A percentile compares a stretch with the other conserved stretches of the same genome.
Conservation (phyloP, 2,329 filamentous ascomycete genomes). For the Thelonectria discophora region DNA sequence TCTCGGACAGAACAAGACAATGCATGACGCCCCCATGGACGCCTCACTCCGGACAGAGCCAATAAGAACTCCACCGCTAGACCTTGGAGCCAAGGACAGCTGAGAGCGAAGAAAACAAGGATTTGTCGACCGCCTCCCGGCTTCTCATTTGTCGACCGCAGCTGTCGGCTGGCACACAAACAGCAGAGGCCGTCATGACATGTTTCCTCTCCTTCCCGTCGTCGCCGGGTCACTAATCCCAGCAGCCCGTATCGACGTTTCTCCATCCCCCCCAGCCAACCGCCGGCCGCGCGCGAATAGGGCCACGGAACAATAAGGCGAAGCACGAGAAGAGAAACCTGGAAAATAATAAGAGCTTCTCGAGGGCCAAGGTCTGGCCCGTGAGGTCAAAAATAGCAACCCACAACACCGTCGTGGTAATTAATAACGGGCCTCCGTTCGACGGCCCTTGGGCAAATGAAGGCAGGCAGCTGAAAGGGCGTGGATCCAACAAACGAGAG, state of each 20-base stretch:
- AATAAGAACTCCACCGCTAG: conserved; percentile 7
- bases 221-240: background rate
- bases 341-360: no score
- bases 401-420: background rate
- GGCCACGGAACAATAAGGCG: background rate
- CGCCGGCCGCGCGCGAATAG: background rate
- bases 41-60: background rate
- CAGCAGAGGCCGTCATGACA: background rate
- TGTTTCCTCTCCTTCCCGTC: background rate
- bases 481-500: background rate
- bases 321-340: background rate
- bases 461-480: background rate
- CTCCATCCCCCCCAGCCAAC: no score
- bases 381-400: conserved; percentile 16
- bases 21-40: no score
- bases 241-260: background rate
- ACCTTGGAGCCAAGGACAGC: no score
- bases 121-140: no score
- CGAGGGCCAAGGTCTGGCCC: background rate
- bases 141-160: no score
- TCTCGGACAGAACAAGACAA: no score
- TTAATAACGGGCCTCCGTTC: background rate
- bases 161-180: no score
- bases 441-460: background rate
- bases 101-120: no score